Evolutionary conservation across 2,329 filamentous ascomycete genomes (phyloP).

Genomic region (Stachybotrys elegans): DNA sequence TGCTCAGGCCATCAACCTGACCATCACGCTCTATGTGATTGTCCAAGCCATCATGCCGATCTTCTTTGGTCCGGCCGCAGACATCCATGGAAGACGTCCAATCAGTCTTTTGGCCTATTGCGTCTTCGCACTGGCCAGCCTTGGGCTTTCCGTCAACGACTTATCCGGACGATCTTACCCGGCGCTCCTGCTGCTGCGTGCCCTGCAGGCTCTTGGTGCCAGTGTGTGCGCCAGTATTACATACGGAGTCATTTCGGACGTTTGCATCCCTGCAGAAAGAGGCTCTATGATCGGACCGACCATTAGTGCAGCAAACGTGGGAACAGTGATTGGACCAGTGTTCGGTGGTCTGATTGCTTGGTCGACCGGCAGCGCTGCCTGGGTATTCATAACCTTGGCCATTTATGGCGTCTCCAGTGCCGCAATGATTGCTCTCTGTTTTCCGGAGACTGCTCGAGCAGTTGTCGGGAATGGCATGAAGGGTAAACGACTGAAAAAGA

Average conservation of each 20-base stretch:
- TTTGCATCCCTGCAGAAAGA: constrained; percentile 1
- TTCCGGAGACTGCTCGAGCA: neutral
- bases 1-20: constrained; percentile 6
- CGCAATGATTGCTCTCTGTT: neutral
- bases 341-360: constrained; percentile 4
- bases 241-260: constrained; percentile 4
- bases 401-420: neutral
- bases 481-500: neutral
- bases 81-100: constrained; percentile 2
- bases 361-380: neutral
- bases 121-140: constrained; percentile 1
- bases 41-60: constrained; percentile 5
- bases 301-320: constrained; percentile 2
- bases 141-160: constrained; percentile 4
- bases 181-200: neutral
- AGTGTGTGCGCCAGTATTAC: neutral
- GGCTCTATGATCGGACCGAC: constrained; percentile 3
- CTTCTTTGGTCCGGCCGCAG: constrained; percentile 1
- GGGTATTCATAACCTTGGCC: constrained; percentile 3
- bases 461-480: neutral
- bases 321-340: constrained; percentile 1
- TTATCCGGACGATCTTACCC: neutral
- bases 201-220: constrained; percentile 2
- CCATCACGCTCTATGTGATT: constrained; percentile 3
- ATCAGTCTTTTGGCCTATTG: neutral